Base-by-base conservation (phyloP, 73 alveolate genomes). In the Paramecium sexaurelia region DNA sequence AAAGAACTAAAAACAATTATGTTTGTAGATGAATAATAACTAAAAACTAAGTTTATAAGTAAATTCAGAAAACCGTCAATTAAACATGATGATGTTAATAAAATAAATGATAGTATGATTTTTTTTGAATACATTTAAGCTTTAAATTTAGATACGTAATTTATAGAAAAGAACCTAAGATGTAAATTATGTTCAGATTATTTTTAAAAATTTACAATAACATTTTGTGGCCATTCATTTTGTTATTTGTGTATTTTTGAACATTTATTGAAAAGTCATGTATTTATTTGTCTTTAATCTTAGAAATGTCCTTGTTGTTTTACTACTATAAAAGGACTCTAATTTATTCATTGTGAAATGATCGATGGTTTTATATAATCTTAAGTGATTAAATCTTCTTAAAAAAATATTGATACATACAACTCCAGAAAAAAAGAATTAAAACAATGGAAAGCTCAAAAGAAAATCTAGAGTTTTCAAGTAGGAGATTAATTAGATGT, bases 271-370 rank as follows among this genome's bases (percentile, higher is more conserved):
- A 61, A 61, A 11, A 61, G 43, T 29, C 83, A 61, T 61, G 83
- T 61, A 61, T 29, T 22, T 61, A 29, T 22, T 8, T 10, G 17
- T 29, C 6, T 29, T 24, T 13, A 61, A 51, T 51, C 15, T 5
- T 9, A 61, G 83, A 61, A 61, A 61, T 61, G 83, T 61, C 83
- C 83, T 61, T 10, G 39, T 61, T 61, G 83, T 61, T 61, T 32
- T 10, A 19, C 83, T 1, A 32, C 43, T 1, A 29, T 61, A 22
- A 61, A 61, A 61, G 83, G 83, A 2, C 43, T 61, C 1, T 29
- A 61, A 61, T 61, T 61, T 61, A 19, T 61, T 3, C 26, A 61
- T 61, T 61, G 83, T 61, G 26, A 61, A 61, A 32, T 24, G 8
- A 61, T 61, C 1, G 83, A 61, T 61, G 19, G 26, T 29, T 29